phyloP scores from a whole-genome alignment of 2,329 filamentous ascomycete genomes.

The Phyllosticta ampelicida region DNA sequence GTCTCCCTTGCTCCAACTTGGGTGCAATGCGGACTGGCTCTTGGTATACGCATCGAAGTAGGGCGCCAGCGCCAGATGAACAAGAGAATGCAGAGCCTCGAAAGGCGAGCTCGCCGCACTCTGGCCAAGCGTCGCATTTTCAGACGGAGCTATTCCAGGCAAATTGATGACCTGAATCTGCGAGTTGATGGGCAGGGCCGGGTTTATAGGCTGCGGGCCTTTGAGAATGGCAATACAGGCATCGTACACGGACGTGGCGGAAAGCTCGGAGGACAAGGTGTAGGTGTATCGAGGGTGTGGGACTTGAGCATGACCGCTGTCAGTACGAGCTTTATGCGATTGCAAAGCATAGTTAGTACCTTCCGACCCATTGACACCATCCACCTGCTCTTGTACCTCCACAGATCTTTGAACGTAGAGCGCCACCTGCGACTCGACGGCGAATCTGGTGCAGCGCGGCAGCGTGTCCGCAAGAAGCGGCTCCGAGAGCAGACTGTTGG shows the following conservation, averaged over 20 bases:
- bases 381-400: slow-evolving; percentile 22
- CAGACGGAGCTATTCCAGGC: slow-evolving; percentile 65
- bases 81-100: slow-evolving; percentile 81
- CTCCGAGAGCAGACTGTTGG: slow-evolving; percentile 73
- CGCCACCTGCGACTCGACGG: slow-evolving; percentile 73
- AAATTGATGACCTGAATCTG: slow-evolving; percentile 92
- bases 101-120: slow-evolving; percentile 69
- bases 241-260: slow-evolving; percentile 66
- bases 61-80: slow-evolving; percentile 83
- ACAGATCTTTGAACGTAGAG: slow-evolving; percentile 80
- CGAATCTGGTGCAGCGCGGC: slow-evolving; percentile 79
- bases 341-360: slow-evolving; percentile 18
- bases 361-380: slow-evolving; percentile 22
- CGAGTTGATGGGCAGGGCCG: slow-evolving; percentile 66
- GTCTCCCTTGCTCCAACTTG: slow-evolving; percentile 61
- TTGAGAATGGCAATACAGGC: slow-evolving; percentile 86
- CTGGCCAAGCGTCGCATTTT: slow-evolving; percentile 56
- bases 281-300: slow-evolving; percentile 51
- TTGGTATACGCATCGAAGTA: slow-evolving; percentile 97
- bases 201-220: slow-evolving; percentile 77
- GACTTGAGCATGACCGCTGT: slow-evolving; percentile 23
- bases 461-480: slow-evolving; percentile 65
- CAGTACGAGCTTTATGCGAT: slow-evolving; percentile 17
- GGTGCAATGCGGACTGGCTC: slow-evolving; percentile 32
- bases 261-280: slow-evolving; percentile 70